Evolutionary conservation across 345 rosid species (phyloP).

Genomic region (Trapa bicornis): DNA sequence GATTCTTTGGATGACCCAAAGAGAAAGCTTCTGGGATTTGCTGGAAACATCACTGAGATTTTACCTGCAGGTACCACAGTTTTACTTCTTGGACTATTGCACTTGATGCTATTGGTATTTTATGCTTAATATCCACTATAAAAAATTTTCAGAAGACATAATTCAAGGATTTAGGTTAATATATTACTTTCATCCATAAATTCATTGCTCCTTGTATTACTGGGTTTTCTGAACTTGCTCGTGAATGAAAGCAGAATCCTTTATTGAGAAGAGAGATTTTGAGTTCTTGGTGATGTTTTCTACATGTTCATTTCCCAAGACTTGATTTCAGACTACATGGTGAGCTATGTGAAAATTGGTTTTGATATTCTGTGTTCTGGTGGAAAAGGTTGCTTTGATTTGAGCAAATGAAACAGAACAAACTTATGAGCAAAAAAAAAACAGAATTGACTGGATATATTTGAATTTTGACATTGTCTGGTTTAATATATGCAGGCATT

Average conservation of each 20-base stretch:
- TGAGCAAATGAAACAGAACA: too few species aligned
- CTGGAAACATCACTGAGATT: slow-evolving; percentile 28
- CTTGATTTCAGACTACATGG: neutral
- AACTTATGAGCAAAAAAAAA: too few species aligned
- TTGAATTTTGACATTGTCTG: too few species aligned
- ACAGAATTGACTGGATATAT: too few species aligned
- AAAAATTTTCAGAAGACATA: neutral
- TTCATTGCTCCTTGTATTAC: neutral
- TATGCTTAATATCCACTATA: neutral
- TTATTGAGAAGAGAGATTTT: neutral
- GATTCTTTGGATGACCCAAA: slow-evolving; percentile 18
- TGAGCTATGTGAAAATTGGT: neutral
- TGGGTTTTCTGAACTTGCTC: too few species aligned
- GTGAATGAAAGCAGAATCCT: neutral
- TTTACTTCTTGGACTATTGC: neutral
- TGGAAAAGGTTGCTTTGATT: neutral
- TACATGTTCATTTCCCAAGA: neutral
- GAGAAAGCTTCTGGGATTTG: slow-evolving; percentile 27
- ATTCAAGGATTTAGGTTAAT: neutral
- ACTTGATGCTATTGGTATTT: neutral
- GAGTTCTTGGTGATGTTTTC: neutral
- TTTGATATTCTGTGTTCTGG: neutral
- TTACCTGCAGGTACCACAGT: slow-evolving; percentile 32
- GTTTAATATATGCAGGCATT: too few species aligned
- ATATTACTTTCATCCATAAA: neutral